These are phyloP conservation scores for Lactarius psammicola DNA, from an alignment of 768 basidiomycete species.

Conservation along the genomic window DNA sequence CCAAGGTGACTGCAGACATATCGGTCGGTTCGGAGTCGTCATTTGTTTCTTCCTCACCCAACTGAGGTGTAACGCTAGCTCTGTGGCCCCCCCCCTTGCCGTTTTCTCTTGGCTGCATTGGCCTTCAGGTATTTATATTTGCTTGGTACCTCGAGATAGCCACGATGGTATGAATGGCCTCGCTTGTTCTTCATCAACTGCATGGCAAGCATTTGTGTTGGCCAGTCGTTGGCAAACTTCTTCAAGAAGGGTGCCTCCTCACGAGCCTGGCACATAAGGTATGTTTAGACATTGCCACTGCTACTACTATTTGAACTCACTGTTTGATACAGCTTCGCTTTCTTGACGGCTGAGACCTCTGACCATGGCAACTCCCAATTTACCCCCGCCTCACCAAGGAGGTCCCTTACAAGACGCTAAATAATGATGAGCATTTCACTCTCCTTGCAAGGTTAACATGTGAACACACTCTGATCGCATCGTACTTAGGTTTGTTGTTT, in stretches of 20 bases:
- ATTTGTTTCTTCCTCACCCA: too few relatives aligned
- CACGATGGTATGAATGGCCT: neutral
- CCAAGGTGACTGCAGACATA: neutral
- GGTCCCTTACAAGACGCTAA: neutral
- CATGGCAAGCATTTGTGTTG: too few relatives aligned
- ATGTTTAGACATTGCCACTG: too few relatives aligned
- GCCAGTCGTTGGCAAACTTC: too few relatives aligned
- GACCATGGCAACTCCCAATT: neutral
- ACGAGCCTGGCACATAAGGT: too few relatives aligned
- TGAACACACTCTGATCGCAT: neutral
- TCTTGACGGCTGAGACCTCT: too few relatives aligned
- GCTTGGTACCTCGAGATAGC: neutral
- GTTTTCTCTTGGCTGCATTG: neutral
- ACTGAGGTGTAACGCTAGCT: too few relatives aligned
- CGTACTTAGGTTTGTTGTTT: neutral
- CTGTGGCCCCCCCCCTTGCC: too few relatives aligned
- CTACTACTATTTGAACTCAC: too few relatives aligned
- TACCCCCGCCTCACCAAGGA: neutral
- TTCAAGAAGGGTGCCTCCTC: too few relatives aligned
- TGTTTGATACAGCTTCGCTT: too few relatives aligned
- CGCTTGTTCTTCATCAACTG: neutral
- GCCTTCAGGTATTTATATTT: neutral
- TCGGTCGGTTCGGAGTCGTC: neutral
- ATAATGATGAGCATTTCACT: neutral
- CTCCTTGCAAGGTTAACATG: neutral